Conservation (phyloP, 805 yeast species). For the Starmera caribaea region DNA sequence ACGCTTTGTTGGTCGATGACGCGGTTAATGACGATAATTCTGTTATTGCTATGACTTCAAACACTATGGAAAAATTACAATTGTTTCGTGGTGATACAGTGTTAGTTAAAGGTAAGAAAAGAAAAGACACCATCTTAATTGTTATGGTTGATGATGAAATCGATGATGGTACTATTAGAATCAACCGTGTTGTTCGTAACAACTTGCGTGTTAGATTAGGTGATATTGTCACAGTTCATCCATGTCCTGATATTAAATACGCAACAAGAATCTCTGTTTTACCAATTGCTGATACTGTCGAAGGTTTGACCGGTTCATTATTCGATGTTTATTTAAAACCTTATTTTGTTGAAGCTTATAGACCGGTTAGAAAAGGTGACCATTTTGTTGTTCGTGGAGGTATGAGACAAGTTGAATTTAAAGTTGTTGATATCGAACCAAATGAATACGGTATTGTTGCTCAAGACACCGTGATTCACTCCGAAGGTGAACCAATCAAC, state of each 20-base stretch:
- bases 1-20: constrained; percentile 90
- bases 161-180: constrained; percentile 89
- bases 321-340: constrained; percentile 96
- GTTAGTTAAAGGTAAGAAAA: constrained; percentile 92
- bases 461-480: constrained; percentile 95
- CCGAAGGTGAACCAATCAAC: constrained; percentile 98
- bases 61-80: constrained; percentile 90
- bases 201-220: constrained; percentile 91
- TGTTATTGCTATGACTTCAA: constrained; percentile 87
- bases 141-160: constrained; percentile 95
- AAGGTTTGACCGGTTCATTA: constrained; percentile 92
- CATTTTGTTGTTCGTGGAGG: constrained; percentile 96
- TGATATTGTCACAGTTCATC: constrained; percentile 82
- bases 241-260: constrained; percentile 97
- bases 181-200: constrained; percentile 93
- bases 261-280: constrained; percentile 90
- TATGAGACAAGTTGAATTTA: constrained; percentile 98
- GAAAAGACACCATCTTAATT: constrained; percentile 94
- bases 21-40: constrained; percentile 97
- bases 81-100: constrained; percentile 98
- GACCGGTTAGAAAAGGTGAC: constrained; percentile 98
- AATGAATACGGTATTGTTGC: constrained; percentile 96
- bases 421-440: constrained; percentile 97
- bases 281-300: constrained; percentile 97
- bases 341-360: constrained; percentile 96